Base-by-base conservation (phyloP, 2,329 filamentous ascomycete species). In the Colletotrichum melonis region DNA sequence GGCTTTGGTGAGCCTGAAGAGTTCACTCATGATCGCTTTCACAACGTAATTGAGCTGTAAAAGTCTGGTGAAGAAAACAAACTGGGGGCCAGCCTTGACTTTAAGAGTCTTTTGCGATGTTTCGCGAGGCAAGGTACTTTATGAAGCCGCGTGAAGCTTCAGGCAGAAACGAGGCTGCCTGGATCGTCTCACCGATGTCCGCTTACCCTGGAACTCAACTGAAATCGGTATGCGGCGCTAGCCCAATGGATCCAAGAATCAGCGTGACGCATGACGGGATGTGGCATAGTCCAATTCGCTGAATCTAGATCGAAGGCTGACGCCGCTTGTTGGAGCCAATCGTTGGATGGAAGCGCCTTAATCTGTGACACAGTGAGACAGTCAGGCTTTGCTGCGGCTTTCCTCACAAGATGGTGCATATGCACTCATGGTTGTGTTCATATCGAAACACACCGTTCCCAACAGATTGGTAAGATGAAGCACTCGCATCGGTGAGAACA, bases 1-100 rank as follows among this genome's bases (percentile, higher is more conserved):
- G 5, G 71, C 71, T 42, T 71, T 73, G 5, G 71, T 59, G 28
- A 67, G 59, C n/a, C 24, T 71, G 1, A 71, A 35, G 0, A 73
- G 24, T 60, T 73, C 62, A 22, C 71, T 57, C 71, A 73, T 73
- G 63, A n/a, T 56, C 59, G 56, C 11, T 19, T 19, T n/a, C 42
- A 8, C n/a, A 11, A 1, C 5, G 14, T n/a, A 6, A 30, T 26
- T 24, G 26, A 32, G 9, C 8, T 32, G 14, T 16, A 19, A 2
- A 22, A 8, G 22, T 32, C 30, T 3, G 6, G 16, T 9, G 1
- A 26, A 30, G 26, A 6, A 3, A 35, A n/a, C 3, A 4, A 22
- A 49, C 1, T 35, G 11, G 46, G 46, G 22, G 16, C 11, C 24
- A 46, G 16, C 30, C 63, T 56, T 16, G 16, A 6, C 42, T 19